These are phyloP conservation scores for Volvox africanus DNA, from an alignment of 139 green algal genomes.

Conservation along the genomic window DNA sequence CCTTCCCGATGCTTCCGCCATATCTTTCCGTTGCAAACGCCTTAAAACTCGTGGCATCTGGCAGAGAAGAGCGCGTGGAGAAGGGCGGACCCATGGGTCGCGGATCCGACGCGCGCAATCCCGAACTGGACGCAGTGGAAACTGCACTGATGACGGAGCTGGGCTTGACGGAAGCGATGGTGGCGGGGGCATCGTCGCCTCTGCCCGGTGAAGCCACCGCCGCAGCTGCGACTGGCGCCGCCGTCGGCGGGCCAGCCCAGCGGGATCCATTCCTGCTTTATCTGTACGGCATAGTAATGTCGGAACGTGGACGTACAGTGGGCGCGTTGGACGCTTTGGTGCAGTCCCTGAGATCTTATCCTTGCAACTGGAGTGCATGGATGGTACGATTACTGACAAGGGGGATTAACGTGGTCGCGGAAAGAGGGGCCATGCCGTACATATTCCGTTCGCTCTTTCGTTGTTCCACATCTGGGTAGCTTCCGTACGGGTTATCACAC, in stretches of 20 bases:
- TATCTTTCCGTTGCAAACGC: too few species aligned
- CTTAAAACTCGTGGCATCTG: too few species aligned
- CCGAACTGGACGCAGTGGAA: conserved; percentile 71
- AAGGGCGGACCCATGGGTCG: conserved; percentile 57
- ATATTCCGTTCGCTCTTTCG: too few species aligned
- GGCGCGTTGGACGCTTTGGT: conserved; percentile 62
- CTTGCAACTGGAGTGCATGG: conserved; percentile 96
- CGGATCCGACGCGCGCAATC: conserved; percentile 65
- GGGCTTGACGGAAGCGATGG: conserved; percentile 1
- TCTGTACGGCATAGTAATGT: conserved; percentile 83
- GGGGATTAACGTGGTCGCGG: not conserved
- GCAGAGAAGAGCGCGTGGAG: conserved; percentile 83
- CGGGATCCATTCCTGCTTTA: conserved; percentile 80
- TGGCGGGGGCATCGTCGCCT: not conserved
- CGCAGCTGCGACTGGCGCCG: not conserved
- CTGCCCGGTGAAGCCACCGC: not conserved
- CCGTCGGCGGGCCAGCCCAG: not conserved
- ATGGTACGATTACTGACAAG: conserved; percentile 71
- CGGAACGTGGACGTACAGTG: conserved; percentile 65
- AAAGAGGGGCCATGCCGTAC: not conserved
- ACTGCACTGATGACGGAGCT: conserved; percentile 50
- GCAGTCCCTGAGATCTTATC: conserved; percentile 75
- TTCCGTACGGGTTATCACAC: too few species aligned
- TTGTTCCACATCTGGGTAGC: too few species aligned
- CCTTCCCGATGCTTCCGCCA: too few species aligned